Evolutionary conservation across 1,284 basidiomycete genomes (phyloP).

Genomic region (Ceratobasidium sp.): DNA sequence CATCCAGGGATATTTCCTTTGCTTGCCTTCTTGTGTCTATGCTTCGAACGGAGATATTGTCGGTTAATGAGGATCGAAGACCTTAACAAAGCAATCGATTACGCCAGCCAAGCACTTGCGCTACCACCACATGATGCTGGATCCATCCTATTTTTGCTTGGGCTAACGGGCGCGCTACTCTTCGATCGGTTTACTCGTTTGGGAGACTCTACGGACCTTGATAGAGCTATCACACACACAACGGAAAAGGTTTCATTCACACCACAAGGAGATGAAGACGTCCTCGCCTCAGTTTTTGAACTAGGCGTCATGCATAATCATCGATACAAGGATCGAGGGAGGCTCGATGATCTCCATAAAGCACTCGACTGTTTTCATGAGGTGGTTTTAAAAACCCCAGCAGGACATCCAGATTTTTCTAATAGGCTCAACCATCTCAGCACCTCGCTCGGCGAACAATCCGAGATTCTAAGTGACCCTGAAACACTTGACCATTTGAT

Average conservation of each 20-base stretch:
- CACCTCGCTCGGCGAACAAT: background rate
- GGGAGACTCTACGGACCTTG: too few relatives aligned
- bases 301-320: too few relatives aligned
- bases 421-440: background rate
- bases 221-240: too few relatives aligned
- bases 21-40: background rate
- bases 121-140: background rate
- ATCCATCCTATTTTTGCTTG: too few relatives aligned
- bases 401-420: background rate
- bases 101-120: background rate
- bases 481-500: background rate
- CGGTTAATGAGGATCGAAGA: background rate
- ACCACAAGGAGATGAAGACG: too few relatives aligned
- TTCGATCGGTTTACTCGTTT: too few relatives aligned
- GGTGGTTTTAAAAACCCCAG: background rate
- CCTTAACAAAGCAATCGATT: background rate
- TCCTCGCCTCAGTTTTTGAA: too few relatives aligned
- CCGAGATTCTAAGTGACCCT: background rate
- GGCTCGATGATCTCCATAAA: too few relatives aligned
- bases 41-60: background rate
- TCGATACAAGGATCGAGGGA: too few relatives aligned
- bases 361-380: background rate
- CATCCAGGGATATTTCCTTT: too few relatives aligned
- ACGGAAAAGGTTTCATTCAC: too few relatives aligned
- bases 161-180: too few relatives aligned